These are phyloP conservation scores for Colletotrichum spaethianum DNA, from an alignment of 2,329 filamentous ascomycete species.

Conservation along the genomic window DNA sequence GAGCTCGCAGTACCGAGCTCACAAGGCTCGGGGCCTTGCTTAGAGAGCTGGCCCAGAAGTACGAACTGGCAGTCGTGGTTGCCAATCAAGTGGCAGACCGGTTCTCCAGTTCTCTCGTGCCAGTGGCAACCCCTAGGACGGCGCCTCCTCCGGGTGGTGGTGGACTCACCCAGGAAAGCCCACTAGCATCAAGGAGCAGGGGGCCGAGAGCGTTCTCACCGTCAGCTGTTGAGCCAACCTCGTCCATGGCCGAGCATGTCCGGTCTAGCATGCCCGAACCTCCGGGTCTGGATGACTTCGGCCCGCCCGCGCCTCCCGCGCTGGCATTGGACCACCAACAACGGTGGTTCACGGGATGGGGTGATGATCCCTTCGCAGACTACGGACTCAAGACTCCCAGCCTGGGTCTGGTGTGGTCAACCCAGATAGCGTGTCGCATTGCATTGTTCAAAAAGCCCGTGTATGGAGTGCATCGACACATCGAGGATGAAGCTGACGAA, in stretches of 20 bases:
- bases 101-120: conserved; percentile 63
- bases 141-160: conserved; percentile 41
- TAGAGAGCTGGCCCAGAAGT: conserved; percentile 79
- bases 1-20: conserved; percentile 82
- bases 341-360: conserved; percentile 96
- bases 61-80: conserved; percentile 88
- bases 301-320: conserved; percentile 60
- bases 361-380: conserved; percentile 71
- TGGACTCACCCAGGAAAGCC: conserved; percentile 59
- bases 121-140: conserved; percentile 43
- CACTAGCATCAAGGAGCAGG: conserved; percentile 62
- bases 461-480: conserved; percentile 53
- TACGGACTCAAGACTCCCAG: conserved; percentile 83
- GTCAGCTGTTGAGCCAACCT: conserved; percentile 52
- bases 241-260: conserved; percentile 55
- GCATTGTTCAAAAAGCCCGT: conserved; percentile 82
- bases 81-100: conserved; percentile 97
- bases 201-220: conserved; percentile 46
- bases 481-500: conserved; percentile 59
- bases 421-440: conserved; percentile 87
- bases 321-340: conserved; percentile 90
- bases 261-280: conserved; percentile 53
- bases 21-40: conserved; percentile 82
- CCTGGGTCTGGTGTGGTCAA: conserved; percentile 90
- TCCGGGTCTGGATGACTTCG: conserved; percentile 58